Base-by-base conservation (phyloP, 177 flowering plant species). In the Vitis hybrid region DNA sequence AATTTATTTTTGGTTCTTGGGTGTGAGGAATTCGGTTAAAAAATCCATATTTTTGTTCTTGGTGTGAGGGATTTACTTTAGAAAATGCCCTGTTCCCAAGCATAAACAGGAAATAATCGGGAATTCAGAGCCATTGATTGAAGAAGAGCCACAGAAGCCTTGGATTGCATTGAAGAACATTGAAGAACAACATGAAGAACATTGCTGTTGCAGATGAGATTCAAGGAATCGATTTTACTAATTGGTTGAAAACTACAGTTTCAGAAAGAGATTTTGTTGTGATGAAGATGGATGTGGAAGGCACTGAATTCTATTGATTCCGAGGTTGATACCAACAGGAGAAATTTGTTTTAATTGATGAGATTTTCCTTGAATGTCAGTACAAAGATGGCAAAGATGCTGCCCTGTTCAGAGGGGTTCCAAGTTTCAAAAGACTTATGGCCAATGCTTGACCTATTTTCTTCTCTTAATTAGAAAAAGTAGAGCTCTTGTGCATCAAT, bases 261-360 rank as follows among this genome's bases (percentile, higher is more conserved):
- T 62, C 86, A 0, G 86, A 88, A 24, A 24, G 63, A 71, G 96
- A 92, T 72, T 94, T 81, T 74, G 98, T 94, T 72, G 97, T 94
- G 77, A 88, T 94, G 98, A 94, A 94, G 78, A 94, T 94, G 98
- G 97, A 94, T 81, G 90, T 94, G 8, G 97, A 94, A 79, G 98
- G 97, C 54, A 93, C 97, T 2, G 97, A 94, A 62, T 94, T 92
- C 46, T 90, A 89, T 75, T 94, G 83, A 89, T 94, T 48, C 94
- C 94, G 1, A 89, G 90, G 81, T 70, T 94, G 78, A 69, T 92
- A 64, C 87, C 88, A 65, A 92, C 92, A 24, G 27, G 97, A 12
- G 94, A 93, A 0, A 89, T 94, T 55, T 93, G 97, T 67, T 82
- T 35, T 94, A 86, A 83, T 94, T 30, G 97, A 94, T 77, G 98